Conservation (phyloP, 2,329 filamentous ascomycete species). For the Cephalotrichum gorgonifer region DNA sequence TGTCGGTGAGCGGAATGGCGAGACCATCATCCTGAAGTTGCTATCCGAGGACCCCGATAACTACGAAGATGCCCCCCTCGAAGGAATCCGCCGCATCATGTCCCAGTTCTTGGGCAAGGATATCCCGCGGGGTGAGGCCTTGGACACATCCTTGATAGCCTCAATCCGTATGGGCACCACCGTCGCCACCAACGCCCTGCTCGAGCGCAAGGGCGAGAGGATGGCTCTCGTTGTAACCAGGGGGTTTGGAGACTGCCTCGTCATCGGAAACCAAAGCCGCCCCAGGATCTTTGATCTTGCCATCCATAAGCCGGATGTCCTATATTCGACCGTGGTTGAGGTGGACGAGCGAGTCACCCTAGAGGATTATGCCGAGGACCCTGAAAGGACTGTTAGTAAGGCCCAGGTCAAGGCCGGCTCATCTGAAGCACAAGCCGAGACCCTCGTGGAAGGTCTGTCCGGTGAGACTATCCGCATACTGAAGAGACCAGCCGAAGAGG, state of each 20-base stretch:
- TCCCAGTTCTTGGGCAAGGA: slow-evolving; percentile 64
- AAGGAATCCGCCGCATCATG: slow-evolving; percentile 81
- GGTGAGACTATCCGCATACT: slow-evolving; percentile 61
- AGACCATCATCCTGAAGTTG: slow-evolving; percentile 73
- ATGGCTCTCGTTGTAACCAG: slow-evolving; percentile 81
- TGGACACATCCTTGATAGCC: slow-evolving; percentile 77
- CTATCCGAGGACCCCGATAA: slow-evolving; percentile 84
- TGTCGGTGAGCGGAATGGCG: slow-evolving; percentile 73
- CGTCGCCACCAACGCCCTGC: slow-evolving; percentile 81
- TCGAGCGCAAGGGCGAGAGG: slow-evolving; percentile 82
- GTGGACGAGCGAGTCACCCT: slow-evolving; percentile 83
- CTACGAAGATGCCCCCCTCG: slow-evolving; percentile 82
- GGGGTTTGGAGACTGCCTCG: slow-evolving; percentile 78
- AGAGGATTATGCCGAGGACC: slow-evolving; percentile 87
- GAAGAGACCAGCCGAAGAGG: slow-evolving; percentile 41
- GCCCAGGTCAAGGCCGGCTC: slow-evolving; percentile 37
- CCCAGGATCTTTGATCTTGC: slow-evolving; percentile 87
- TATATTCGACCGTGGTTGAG: slow-evolving; percentile 81
- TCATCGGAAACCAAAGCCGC: slow-evolving; percentile 83
- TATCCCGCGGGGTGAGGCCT: slow-evolving; percentile 66
- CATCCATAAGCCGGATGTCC: slow-evolving; percentile 75
- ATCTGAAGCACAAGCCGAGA: slow-evolving; percentile 36
- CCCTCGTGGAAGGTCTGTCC: slow-evolving; percentile 55
- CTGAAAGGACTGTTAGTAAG: slow-evolving; percentile 18
- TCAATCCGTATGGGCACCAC: slow-evolving; percentile 95